Percentiles rank a stretch among this genome's conserved stretches.
These are phyloP conservation scores for Solanum boliviense DNA, from an alignment of 257 asterid species.

Conservation along the genomic window DNA sequence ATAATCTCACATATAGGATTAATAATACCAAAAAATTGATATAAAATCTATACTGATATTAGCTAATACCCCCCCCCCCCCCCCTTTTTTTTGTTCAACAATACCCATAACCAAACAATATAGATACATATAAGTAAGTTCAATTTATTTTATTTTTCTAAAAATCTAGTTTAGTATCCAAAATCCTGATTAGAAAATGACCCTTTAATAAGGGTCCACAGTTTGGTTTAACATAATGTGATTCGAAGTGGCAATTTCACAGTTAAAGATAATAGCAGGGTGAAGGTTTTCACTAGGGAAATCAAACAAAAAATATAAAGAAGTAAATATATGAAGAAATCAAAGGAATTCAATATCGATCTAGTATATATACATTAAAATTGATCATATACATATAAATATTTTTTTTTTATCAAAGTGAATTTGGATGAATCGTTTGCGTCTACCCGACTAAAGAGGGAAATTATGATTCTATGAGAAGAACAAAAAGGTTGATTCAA, in stretches of 20 bases:
- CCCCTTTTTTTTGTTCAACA: neutral
- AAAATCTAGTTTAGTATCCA: neutral
- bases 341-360: too few species aligned
- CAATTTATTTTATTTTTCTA: neutral
- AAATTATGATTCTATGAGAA: neutral
- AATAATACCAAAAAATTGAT: neutral
- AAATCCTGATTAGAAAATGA: neutral
- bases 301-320: too few species aligned
- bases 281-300: too few species aligned
- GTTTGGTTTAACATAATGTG: neutral
- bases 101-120: neutral
- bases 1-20: too few species aligned
- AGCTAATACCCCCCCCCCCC: neutral
- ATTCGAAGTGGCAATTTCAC: neutral
- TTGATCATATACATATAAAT: neutral
- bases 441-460: neutral
- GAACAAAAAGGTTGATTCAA: neutral
- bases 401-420: neutral
- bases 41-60: neutral
- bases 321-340: too few species aligned
- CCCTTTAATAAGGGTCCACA: neutral
- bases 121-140: neutral
- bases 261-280: neutral
- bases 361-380: neutral
- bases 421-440: neutral